Percentiles rank a stretch among this genome's conserved stretches.
Evolutionary conservation across 345 rosid species (phyloP).

Genomic region (Populus deltoides): DNA sequence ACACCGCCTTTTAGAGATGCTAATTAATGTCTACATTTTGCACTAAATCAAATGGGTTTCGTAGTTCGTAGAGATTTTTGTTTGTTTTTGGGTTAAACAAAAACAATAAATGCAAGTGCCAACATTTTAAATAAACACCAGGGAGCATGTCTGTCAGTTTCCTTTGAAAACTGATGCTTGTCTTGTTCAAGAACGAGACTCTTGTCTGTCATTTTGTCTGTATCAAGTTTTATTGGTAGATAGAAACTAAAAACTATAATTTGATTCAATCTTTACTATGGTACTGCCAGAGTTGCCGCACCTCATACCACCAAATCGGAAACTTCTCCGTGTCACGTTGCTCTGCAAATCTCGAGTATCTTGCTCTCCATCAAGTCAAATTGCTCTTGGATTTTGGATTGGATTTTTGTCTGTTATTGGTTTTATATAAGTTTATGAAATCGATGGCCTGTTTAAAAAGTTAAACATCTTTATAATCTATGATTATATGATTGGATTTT

Average conservation of each 20-base stretch:
- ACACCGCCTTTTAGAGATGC: not conserved
- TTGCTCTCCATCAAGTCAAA: not conserved
- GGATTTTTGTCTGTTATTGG: not conserved
- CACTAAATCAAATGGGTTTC: conserved; percentile 27
- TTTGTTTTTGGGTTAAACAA: conserved; percentile 23
- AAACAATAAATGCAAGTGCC: conserved; percentile 21
- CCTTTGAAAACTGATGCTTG: conserved; percentile 11
- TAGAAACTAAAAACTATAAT: not conserved
- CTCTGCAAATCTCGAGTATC: not conserved
- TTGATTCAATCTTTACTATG: not conserved
- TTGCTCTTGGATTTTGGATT: not conserved
- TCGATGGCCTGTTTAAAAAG: not conserved
- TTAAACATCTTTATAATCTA: not conserved
- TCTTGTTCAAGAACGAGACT: conserved; percentile 9
- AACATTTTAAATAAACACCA: conserved; percentile 12
- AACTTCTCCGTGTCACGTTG: not conserved
- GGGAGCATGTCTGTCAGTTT: conserved; percentile 45
- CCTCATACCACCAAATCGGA: not conserved
- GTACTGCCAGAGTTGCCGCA: not conserved
- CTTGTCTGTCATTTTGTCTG: not conserved
- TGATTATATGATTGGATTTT: conserved; percentile 10
- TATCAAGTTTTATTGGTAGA: not conserved
- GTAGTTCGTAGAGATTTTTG: conserved; percentile 36
- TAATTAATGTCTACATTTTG: not conserved
- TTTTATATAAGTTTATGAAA: not conserved